Base-by-base conservation (phyloP, 306 rosid genomes). In the Phaseolus lunatus region DNA sequence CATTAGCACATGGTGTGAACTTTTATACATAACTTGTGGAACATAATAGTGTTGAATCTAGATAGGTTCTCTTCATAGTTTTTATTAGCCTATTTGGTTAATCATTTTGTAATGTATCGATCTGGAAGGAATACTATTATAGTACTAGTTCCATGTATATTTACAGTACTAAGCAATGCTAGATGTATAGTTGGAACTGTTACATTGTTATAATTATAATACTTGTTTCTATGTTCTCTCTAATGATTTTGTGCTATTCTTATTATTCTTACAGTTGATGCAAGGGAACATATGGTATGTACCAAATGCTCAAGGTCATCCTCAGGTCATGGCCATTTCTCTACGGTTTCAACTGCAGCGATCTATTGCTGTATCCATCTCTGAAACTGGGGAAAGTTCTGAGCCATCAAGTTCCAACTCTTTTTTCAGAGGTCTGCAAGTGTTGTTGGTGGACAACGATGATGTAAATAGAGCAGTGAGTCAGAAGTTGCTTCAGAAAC, bases 381-480 rank as follows among this genome's bases (percentile, higher is more conserved):
- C 93, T 0, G 97, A 88, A 66, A 69, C 87, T 3, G 91, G 90
- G 50, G 90, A 83, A 64, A 82, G 82, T 57, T 88, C 86, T 3
- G 96, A 90, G 14, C 82, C 78, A 37, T 70, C 89, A 6, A 78
- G 49, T 66, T 84, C 96, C 27, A 84, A 91, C 68, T 83, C 97
- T 15, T 37, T 90, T 48, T 84, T 94, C 80, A 66, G 83, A 61
- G 92, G 92, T 41, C 83, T 94, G 79, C 93, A 85, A 72, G 94
- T 94, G 35, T 62, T 91, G 58, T 71, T 91, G 80, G 95, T 85
- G 0, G 98, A 94, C 57, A 85, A 65, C 6, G 92, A 91, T 15
- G 84, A 85, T 26, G 78, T 88, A 80, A 91, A 94, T 84, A 83
- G 97, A 72, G 91, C 86, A 8, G 98, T 94, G 70, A 94, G 92